Percentiles rank a stretch among this genome's conserved stretches.
These are phyloP conservation scores for Trichoderma arundinaceum DNA, from an alignment of 2,329 filamentous ascomycete species.

Conservation along the genomic window DNA sequence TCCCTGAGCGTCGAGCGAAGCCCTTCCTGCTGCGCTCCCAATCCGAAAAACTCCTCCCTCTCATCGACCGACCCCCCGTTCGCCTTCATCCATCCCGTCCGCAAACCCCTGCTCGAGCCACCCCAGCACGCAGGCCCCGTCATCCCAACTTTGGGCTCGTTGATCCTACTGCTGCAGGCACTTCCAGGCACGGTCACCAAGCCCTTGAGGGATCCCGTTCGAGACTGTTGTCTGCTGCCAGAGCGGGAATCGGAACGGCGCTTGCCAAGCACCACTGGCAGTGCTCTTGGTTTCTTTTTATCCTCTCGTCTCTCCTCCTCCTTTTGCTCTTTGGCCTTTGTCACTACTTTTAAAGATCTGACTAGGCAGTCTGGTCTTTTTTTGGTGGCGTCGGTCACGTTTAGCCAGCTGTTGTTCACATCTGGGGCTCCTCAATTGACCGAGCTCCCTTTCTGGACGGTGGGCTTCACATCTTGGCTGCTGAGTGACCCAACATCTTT, in stretches of 20 bases:
- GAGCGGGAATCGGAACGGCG: conserved; percentile 22
- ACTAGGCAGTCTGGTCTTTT: conserved; percentile 2
- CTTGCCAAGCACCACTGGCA: conserved; percentile 18
- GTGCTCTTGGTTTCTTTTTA: not conserved
- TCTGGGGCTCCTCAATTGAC: conserved; percentile 22
- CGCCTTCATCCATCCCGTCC: conserved; percentile 15
- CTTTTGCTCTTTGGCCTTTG: not conserved
- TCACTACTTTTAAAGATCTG: not conserved
- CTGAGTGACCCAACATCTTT: conserved; percentile 8
- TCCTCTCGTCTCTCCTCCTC: conserved; percentile 5
- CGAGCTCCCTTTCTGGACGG: conserved; percentile 28
- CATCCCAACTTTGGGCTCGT: conserved; percentile 20
- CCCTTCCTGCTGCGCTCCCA: conserved; percentile 22
- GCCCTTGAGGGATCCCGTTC: conserved; percentile 29
- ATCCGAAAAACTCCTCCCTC: not conserved
- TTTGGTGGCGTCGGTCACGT: conserved; percentile 13
- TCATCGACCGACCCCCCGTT: conserved; percentile 20
- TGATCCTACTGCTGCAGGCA: conserved; percentile 31
- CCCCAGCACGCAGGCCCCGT: conserved; percentile 21
- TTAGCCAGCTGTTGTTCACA: not conserved
- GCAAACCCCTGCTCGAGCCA: conserved; percentile 18
- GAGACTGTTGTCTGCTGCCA: conserved; percentile 23
- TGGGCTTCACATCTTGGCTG: conserved; percentile 15
- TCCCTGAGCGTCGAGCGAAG: conserved; percentile 19
- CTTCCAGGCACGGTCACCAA: conserved; percentile 29